Percentiles rank a stretch among this genome's conserved stretches.
Conservation (phyloP, 2,329 filamentous ascomycete species). For the Aureobasidium leucospermi region DNA sequence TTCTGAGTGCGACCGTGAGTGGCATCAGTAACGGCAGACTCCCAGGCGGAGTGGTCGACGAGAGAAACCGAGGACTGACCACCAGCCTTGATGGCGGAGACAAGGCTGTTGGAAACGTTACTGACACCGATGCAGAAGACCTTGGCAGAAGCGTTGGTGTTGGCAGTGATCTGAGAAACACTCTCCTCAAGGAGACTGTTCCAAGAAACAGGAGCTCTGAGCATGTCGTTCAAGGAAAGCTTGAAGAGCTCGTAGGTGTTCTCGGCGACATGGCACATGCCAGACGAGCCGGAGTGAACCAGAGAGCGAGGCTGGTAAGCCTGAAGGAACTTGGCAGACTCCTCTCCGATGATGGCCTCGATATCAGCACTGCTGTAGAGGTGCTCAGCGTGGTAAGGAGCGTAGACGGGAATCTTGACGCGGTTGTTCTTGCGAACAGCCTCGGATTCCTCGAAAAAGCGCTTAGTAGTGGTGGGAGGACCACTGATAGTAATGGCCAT, state of each 20-base stretch:
- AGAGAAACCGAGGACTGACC: slow-evolving; percentile 38
- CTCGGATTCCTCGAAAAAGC: slow-evolving; percentile 43
- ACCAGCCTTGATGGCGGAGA: slow-evolving; percentile 46
- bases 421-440: slow-evolving; percentile 44
- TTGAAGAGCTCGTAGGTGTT: slow-evolving; percentile 40
- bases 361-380: slow-evolving; percentile 46
- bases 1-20: slow-evolving; percentile 42
- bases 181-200: slow-evolving; percentile 41
- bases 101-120: slow-evolving; percentile 49
- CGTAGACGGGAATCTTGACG: slow-evolving; percentile 48
- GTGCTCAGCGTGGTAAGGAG: slow-evolving; percentile 53
- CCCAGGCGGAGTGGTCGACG: slow-evolving; percentile 41
- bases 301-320: slow-evolving; percentile 36
- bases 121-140: slow-evolving; percentile 45
- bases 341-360: slow-evolving; percentile 41
- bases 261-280: slow-evolving; percentile 39
- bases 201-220: slow-evolving; percentile 42
- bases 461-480: slow-evolving; percentile 46
- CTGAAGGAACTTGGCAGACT: slow-evolving; percentile 34
- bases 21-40: slow-evolving; percentile 22
- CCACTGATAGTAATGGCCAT: slow-evolving; percentile 55
- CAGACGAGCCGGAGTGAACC: slow-evolving; percentile 41
- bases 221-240: slow-evolving; percentile 38
- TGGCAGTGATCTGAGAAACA: slow-evolving; percentile 39
- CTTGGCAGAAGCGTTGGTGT: slow-evolving; percentile 34